Conservation (phyloP, 2,329 filamentous ascomycete genomes). For the Colletotrichum sp. region DNA sequence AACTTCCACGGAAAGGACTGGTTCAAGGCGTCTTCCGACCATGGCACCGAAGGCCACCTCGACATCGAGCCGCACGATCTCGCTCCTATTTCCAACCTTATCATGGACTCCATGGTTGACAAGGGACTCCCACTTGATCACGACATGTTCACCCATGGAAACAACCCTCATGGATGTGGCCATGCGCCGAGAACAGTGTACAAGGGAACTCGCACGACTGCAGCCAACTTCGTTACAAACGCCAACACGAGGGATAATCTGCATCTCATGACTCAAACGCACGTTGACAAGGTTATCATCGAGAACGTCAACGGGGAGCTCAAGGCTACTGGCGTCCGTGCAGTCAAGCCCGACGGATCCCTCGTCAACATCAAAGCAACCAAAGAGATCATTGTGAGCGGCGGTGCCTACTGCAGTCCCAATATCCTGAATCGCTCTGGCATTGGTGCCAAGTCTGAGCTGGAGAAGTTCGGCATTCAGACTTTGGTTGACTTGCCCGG, state of each 20-base stretch:
- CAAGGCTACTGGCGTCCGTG: slow-evolving; percentile 48
- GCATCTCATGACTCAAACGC: slow-evolving; percentile 50
- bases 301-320: slow-evolving; percentile 34
- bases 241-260: slow-evolving; percentile 46
- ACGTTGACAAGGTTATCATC: slow-evolving; percentile 58
- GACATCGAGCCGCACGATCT: slow-evolving; percentile 63
- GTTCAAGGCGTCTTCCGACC: slow-evolving; percentile 55
- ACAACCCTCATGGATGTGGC: slow-evolving; percentile 59
- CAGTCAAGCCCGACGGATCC: slow-evolving; percentile 42
- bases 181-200: slow-evolving; percentile 58
- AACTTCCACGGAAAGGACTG: slow-evolving; percentile 63
- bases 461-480: slow-evolving; percentile 42
- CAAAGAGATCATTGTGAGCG: slow-evolving; percentile 47
- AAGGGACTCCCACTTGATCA: slow-evolving; percentile 58
- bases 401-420: slow-evolving; percentile 56
- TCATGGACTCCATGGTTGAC: slow-evolving; percentile 60
- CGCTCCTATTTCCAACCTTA: slow-evolving; percentile 60
- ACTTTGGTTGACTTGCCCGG: slow-evolving; percentile 49
- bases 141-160: slow-evolving; percentile 62
- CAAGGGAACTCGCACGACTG: slow-evolving; percentile 56
- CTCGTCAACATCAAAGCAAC: slow-evolving; percentile 37
- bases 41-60: slow-evolving; percentile 57
- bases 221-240: slow-evolving; percentile 56
- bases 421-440: slow-evolving; percentile 58
- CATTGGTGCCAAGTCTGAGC: slow-evolving; percentile 50